Evolutionary conservation across 2,329 filamentous ascomycete species (phyloP), one percentile per base, ranked within the genome.

Genomic region (Chaetomiaceae sp.): DNA sequence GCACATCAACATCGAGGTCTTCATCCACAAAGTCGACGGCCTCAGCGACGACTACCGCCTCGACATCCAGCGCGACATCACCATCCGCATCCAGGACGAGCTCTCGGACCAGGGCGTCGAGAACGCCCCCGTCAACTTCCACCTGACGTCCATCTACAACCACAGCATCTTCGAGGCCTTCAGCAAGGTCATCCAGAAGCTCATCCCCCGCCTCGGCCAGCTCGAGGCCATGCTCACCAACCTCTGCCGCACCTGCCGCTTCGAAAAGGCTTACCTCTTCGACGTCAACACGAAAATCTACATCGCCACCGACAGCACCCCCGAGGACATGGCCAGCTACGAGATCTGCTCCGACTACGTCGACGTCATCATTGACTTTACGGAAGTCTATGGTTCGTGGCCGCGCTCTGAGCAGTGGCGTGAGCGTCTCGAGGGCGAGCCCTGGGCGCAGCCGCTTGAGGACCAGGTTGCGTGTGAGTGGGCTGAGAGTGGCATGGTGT

Each of bases 321-420:
- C 92, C 0, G 89, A 92, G 29, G 92, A 97, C 66, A 94, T 96
- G 79, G 88, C 89, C 38, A 92, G 89, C 68, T 99, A 99, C 70
- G 94, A 97, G 73, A 95, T 97, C 66, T 99, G 94, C 74, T 95
- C 90, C 46, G 94, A 99, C 68, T 97, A 96, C 68, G 96, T 99
- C 63, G 94, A 99, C 69, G 91, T 97, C 56, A 95, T 99, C 58
- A 92, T 97, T 54, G 94, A 99, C 68, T 88, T 97, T 50, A 94
- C 90, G 25, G 92, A 97, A 67, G 87, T 99, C 36, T 99, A 96
- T 67, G 92, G 91, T 51, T 80, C 77, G 42, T 97, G 84, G 80
- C 73, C 76, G 46, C 77, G 83, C 7, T 77, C 77, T 25, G 73
- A 78, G 22, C 73, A 77, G 19, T 81, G 82, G 58, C 75, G 77